Evolutionary conservation across 768 basidiomycete genomes (phyloP), one percentile per base, ranked within the genome.

Genomic region (Lentinula raphanica): DNA sequence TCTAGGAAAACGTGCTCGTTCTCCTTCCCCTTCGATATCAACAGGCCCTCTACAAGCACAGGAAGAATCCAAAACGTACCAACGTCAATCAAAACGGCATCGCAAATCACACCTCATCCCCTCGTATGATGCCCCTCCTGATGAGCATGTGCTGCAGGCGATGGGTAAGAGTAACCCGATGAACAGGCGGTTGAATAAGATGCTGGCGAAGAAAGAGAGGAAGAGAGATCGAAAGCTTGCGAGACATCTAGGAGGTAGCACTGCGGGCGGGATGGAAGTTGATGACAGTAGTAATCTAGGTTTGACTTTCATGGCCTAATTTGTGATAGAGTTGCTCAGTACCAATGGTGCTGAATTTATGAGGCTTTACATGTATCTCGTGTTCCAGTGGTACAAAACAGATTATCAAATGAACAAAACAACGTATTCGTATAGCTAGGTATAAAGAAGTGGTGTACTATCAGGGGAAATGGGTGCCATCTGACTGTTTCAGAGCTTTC

Each of bases 161-260:
- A 82, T 84, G 79, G 78, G 77, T 12, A 65, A 67, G 59, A 73
- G 79, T 56, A 87, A 88, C 66, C 86, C 88, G 13, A 62, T 90
- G 60, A 82, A 76, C 56, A 72, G 87, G 60, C 78, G 74, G 64
- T 72, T 76, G 62, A 63, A 89, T 64, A 90, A 88, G 72, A 79
- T 72, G 65, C 86, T 84, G 45, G 79, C 81, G 49, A 90, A 88
- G 74, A 74, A 75, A 62, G 82, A 79, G 36, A 75, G 83, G 50
- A 90, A 88, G 74, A 74, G 75, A 62, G 82, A 79, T 32, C 75
- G 83, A 19, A 83, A 82, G 67, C 78, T 79, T 4, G 78, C 76
- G 39, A 74, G 74, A 36, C 69, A 71, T 23, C 69, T 71, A 23
- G 68, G 64, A 50, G 64, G 49, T 8, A 31, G 42, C 29, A 54